Evolutionary conservation across 2,329 filamentous ascomycete species (phyloP), one percentile per base, ranked within the genome.

Genomic region (Penicillium sp.): DNA sequence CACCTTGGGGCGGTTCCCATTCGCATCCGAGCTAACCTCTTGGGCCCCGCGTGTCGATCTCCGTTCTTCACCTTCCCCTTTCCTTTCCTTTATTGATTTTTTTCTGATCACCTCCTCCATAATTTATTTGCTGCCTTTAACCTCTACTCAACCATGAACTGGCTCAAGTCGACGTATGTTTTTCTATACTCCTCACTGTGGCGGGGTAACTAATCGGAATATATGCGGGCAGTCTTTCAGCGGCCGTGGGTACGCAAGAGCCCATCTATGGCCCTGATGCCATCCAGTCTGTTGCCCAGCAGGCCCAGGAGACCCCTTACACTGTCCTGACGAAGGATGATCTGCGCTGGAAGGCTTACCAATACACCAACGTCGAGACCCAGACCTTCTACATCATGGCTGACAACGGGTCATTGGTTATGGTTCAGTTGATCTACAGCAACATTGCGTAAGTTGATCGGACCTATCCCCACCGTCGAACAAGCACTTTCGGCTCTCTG

Each of bases 341-440:
- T 72, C 76, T 96, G 69, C 89, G 87, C 79, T 99, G 94, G 94
- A 78, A 81, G 67, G 85, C 83, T 23, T 83, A 92, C 80, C 88
- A 91, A 63, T 88, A 87, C 68, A 97, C 94, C 60, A 89, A 84
- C 69, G 94, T 97, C 65, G 94, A 99, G 82, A 97, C 91, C 26
- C 89, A 97, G 79, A 92, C 84, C 59, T 99, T 97, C 79, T 99
- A 99, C 79, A 78, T 97, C 69, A 87, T 87, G 75, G 81, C 88
- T 52, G 90, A 96, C 59, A 85, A 80, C 56, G 94, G 94, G 47
- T 82, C 87, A 60, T 75, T 92, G 61, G 90, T 83, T 49, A 84
- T 96, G 75, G 86, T 85, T 56, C 94, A 99, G 81, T 83, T 97
- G 76, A 96, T 99, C 74, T 96, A 97, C 82, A 97, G 90, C 81